Percentiles rank a stretch among this genome's conserved stretches.
Evolutionary conservation across 2,329 filamentous ascomycete species (phyloP).

Genomic region (Venturiaceae sp.): DNA sequence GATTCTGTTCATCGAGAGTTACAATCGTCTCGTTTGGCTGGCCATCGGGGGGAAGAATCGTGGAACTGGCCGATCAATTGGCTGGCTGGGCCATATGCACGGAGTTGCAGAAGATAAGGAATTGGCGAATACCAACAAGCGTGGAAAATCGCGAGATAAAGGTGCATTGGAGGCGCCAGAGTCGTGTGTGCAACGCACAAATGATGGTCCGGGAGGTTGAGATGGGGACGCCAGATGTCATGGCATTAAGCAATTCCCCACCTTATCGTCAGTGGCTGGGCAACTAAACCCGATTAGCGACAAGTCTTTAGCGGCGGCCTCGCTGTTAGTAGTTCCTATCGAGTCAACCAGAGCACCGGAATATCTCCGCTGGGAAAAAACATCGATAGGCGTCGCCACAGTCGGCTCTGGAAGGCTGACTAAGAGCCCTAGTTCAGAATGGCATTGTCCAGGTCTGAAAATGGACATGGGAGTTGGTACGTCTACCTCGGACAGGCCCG

Average conservation of each 20-base stretch:
- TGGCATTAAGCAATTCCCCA: background rate
- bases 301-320: background rate
- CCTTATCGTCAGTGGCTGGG: background rate
- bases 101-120: conserved; percentile 2
- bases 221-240: background rate
- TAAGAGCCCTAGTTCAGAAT: too few relatives aligned
- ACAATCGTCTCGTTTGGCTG: background rate
- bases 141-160: background rate
- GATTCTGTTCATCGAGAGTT: background rate
- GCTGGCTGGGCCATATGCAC: background rate
- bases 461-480: too few relatives aligned
- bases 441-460: too few relatives aligned
- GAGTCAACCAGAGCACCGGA: background rate
- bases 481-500: too few relatives aligned
- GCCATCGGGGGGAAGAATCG: background rate
- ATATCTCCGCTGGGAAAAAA: background rate
- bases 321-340: background rate
- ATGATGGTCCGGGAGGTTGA: background rate
- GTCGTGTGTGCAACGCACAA: background rate
- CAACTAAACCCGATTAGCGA: background rate
- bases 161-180: background rate
- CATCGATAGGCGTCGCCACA: too few relatives aligned
- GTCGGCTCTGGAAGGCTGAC: too few relatives aligned
- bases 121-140: background rate
- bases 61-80: background rate